phyloP scores from a whole-genome alignment of 257 asterid genomes.

The Solanum habrochaites region DNA sequence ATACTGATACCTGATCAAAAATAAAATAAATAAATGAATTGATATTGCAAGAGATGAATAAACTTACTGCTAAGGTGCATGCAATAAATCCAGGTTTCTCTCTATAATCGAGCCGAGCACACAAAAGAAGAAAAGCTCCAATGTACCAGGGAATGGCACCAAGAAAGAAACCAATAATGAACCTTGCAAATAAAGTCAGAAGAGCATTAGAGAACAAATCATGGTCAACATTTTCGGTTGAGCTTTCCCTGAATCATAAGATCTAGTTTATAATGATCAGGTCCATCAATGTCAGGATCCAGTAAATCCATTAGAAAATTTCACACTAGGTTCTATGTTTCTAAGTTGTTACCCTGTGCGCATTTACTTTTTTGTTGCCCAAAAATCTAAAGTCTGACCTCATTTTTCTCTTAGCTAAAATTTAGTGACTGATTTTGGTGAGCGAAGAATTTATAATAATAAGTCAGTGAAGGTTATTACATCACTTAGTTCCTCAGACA shows the following conservation, averaged over 20 bases:
- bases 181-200: constrained; percentile 32
- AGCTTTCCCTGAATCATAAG: neutral
- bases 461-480: neutral
- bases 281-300: neutral
- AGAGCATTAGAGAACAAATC: neutral
- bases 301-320: neutral
- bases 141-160: constrained; percentile 91
- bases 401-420: neutral
- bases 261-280: neutral
- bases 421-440: neutral
- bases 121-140: constrained; percentile 66
- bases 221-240: neutral
- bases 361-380: neutral
- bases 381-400: neutral
- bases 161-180: constrained; percentile 67
- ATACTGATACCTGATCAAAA: neutral
- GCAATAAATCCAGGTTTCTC: constrained; percentile 90
- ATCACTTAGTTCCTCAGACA: neutral
- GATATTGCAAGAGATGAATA: neutral
- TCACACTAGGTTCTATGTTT: neutral
- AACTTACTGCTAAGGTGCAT: constrained; percentile 79
- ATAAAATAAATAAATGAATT: neutral
- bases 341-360: neutral
- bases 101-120: constrained; percentile 74
- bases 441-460: neutral